A percentile compares a stretch with the other conserved stretches of the same genome.
Evolutionary conservation across 768 basidiomycete species (phyloP).

Genomic region (Boletus subcaerulescens): DNA sequence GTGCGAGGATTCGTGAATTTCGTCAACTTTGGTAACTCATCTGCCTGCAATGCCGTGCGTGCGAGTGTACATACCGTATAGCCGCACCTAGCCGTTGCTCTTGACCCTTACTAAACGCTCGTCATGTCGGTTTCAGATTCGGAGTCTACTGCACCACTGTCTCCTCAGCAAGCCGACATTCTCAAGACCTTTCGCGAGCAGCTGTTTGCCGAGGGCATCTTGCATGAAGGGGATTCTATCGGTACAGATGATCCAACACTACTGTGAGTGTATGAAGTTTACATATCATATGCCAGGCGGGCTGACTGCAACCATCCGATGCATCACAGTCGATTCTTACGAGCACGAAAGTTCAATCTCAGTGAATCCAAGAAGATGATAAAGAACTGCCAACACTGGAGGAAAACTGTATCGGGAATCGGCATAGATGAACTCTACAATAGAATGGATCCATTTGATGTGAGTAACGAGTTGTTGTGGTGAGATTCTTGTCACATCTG

Average conservation of each 20-base stretch:
- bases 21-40: too few species aligned
- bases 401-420: constrained; percentile 56
- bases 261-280: constrained; percentile 40
- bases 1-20: too few species aligned
- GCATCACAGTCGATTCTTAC: constrained; percentile 62
- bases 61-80: not conserved
- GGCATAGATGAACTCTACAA: constrained; percentile 66
- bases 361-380: constrained; percentile 63
- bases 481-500: not conserved
- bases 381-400: constrained; percentile 64
- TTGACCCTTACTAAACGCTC: not conserved
- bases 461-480: constrained; percentile 33
- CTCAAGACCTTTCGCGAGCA: constrained; percentile 51
- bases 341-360: constrained; percentile 64
- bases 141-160: constrained; percentile 5
- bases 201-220: constrained; percentile 48
- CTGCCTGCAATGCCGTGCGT: not conserved
- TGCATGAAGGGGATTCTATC: constrained; percentile 59
- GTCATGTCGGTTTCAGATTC: constrained; percentile 13
- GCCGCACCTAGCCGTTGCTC: not conserved
- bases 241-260: constrained; percentile 60
- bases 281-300: not conserved
- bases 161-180: constrained; percentile 34
- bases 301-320: constrained; percentile 5
- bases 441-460: constrained; percentile 67